phyloP scores from a whole-genome alignment of 1,284 basidiomycete genomes.

The Cutaneotrichosporon cutaneum region DNA sequence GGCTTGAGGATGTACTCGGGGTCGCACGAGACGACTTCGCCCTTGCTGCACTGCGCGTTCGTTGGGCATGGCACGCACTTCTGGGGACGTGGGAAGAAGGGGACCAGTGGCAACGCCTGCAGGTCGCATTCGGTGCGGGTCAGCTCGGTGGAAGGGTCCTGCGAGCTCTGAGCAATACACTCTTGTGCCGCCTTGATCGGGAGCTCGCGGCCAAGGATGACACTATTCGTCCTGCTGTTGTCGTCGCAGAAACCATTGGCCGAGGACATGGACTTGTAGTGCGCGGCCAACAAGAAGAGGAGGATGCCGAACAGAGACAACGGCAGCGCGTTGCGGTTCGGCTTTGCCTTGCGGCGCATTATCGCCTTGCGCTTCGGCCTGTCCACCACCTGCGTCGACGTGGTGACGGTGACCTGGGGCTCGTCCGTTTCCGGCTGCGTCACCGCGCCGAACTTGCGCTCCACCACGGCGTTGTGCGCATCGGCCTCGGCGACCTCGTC shows the following conservation, averaged over 20 bases:
- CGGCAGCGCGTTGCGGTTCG: slow-evolving; percentile 47
- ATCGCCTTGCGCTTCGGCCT: slow-evolving; percentile 18
- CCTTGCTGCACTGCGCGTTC: slow-evolving; percentile 69
- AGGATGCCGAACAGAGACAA: slow-evolving; percentile 54
- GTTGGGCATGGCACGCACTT: slow-evolving; percentile 81
- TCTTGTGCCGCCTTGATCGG: slow-evolving; percentile 58
- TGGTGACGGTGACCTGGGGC: slow-evolving; percentile 6
- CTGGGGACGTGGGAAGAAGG: slow-evolving; percentile 61
- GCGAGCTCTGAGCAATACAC: slow-evolving; percentile 57
- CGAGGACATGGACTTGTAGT: slow-evolving; percentile 61
- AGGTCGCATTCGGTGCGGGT: slow-evolving; percentile 33
- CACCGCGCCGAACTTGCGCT: slow-evolving; percentile 31
- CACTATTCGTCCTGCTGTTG: slow-evolving; percentile 63
- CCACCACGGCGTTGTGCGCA: slow-evolving; percentile 37
- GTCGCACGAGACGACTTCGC: slow-evolving; percentile 66
- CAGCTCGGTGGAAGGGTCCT: slow-evolving; percentile 26
- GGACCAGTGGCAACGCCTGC: slow-evolving; percentile 57
- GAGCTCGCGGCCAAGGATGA: slow-evolving; percentile 52
- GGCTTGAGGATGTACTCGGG: slow-evolving; percentile 65
- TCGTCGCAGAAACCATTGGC: slow-evolving; percentile 80
- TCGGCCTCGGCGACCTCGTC: slow-evolving; percentile 35
- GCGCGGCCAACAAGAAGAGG: slow-evolving; percentile 53
- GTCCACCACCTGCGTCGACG: background rate
- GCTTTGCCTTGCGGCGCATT: slow-evolving; percentile 11
- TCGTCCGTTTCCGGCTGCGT: background rate